Evolutionary conservation across 2,329 filamentous ascomycete species (phyloP).

Genomic region (Nannizziopsis barbatae): DNA sequence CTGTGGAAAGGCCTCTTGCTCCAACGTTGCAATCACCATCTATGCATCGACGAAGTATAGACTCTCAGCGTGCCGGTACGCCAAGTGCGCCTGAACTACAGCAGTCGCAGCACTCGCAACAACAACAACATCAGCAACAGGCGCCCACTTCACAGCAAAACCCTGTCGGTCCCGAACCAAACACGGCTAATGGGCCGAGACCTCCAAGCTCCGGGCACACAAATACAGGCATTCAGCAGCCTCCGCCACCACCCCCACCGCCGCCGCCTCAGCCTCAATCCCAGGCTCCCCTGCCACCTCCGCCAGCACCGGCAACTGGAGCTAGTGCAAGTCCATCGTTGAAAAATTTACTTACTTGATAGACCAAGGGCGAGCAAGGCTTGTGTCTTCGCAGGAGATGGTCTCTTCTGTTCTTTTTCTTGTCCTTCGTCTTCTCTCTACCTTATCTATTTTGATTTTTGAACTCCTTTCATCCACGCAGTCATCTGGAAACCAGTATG

Average conservation of each 20-base stretch:
- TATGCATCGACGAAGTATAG: conserved; percentile 25
- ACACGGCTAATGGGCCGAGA: conserved; percentile 16
- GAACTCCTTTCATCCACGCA: neutral
- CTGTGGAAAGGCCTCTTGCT: conserved; percentile 28
- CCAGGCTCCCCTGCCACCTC: conserved; percentile 5
- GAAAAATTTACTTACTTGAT: conserved; percentile 57
- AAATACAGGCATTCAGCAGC: conserved; percentile 7
- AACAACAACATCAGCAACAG: conserved; percentile 3
- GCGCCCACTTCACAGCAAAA: conserved; percentile 5
- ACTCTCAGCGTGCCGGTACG: conserved; percentile 27
- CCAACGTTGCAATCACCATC: conserved; percentile 29
- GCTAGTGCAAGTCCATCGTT: conserved; percentile 68
- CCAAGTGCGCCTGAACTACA: conserved; percentile 16
- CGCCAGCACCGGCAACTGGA: conserved; percentile 34
- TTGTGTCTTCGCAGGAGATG: too few species aligned
- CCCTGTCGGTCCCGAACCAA: neutral
- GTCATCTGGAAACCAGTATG: too few species aligned
- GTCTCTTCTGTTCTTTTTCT: neutral
- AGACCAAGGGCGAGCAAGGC: neutral
- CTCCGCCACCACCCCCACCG: neutral
- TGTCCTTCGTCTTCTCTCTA: neutral
- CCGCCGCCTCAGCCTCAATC: neutral
- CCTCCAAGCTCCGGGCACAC: conserved; percentile 23
- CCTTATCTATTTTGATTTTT: neutral
- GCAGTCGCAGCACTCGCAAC: conserved; percentile 3